phyloP scores from a whole-genome alignment of 2,329 filamentous ascomycete genomes.

The Scedosporium dehoogii region DNA sequence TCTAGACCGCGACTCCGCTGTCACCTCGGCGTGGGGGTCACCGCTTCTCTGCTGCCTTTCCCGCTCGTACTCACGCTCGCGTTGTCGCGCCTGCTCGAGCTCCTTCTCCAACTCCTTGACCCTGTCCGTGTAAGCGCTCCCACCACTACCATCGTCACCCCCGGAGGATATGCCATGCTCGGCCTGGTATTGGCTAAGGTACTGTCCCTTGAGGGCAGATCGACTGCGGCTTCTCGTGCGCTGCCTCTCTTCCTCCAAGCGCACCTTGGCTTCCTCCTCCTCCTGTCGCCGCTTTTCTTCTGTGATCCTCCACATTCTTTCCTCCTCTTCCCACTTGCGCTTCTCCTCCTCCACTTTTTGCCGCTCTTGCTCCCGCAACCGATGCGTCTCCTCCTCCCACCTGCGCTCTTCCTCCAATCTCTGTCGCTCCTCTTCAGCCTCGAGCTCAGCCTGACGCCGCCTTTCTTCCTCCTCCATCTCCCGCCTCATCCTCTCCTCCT shows the following conservation, averaged over 20 bases:
- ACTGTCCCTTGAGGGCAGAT: conserved; percentile 67
- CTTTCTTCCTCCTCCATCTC: conserved; percentile 44
- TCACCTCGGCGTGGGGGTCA: conserved; percentile 7
- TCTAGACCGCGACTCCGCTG: conserved; percentile 11
- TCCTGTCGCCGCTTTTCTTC: conserved; percentile 63
- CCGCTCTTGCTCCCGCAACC: conserved; percentile 49
- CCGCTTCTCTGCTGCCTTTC: conserved; percentile 30
- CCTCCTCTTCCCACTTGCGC: conserved; percentile 67
- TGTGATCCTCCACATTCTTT: conserved; percentile 65
- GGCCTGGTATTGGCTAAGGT: conserved; percentile 75
- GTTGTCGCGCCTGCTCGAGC: conserved; percentile 49
- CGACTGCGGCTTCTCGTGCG: conserved; percentile 54
- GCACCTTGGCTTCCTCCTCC: conserved; percentile 62
- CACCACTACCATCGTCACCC: conserved; percentile 21
- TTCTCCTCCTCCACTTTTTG: conserved; percentile 57
- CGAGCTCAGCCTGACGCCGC: conserved; percentile 33
- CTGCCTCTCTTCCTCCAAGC: conserved; percentile 56
- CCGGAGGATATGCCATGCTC: conserved; percentile 39
- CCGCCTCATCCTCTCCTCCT: conserved; percentile 47
- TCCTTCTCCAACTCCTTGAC: conserved; percentile 73
- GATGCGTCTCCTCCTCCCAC: conserved; percentile 57
- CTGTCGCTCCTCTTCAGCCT: conserved; percentile 52
- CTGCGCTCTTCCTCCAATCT: conserved; percentile 52
- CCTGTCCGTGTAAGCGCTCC: conserved; percentile 49
- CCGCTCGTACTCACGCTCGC: conserved; percentile 53